Percentiles rank a stretch among this genome's conserved stretches.
Conservation (phyloP, 2,329 filamentous ascomycete genomes). For the Mollisia scopiformis region DNA sequence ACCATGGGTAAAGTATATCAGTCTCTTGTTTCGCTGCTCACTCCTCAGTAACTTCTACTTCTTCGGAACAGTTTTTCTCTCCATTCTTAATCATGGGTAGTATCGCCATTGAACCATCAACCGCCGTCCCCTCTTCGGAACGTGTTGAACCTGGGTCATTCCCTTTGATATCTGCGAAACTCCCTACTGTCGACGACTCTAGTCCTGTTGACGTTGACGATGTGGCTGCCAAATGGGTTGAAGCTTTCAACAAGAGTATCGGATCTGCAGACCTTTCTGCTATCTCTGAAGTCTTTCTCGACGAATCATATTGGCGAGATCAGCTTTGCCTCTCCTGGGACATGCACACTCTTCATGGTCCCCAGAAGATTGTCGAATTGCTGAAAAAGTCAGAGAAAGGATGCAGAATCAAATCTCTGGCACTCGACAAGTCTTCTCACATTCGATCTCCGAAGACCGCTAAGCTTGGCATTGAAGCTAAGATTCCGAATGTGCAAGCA, state of each 20-base stretch:
- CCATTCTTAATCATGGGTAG: constrained; percentile 25
- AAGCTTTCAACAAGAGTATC: constrained; percentile 43
- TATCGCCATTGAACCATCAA: constrained; percentile 8
- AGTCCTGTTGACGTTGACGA: constrained; percentile 18
- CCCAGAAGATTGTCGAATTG: constrained; percentile 39
- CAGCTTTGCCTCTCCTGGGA: constrained; percentile 60
- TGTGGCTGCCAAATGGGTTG: constrained; percentile 20
- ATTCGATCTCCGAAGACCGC: constrained; percentile 30
- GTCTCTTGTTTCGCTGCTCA: not conserved
- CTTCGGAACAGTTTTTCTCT: not conserved
- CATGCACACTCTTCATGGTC: constrained; percentile 53
- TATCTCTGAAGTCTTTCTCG: constrained; percentile 44
- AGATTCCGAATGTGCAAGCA: constrained; percentile 54
- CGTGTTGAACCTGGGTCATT: constrained; percentile 32
- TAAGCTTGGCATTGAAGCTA: constrained; percentile 48
- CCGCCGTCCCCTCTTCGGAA: constrained; percentile 21
- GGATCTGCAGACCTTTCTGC: constrained; percentile 38
- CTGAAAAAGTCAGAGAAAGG: constrained; percentile 27
- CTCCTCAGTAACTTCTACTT: not conserved
- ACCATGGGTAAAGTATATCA: not conserved
- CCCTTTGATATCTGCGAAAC: constrained; percentile 22
- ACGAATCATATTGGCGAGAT: constrained; percentile 60
- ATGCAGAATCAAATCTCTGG: constrained; percentile 40
- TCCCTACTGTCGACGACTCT: constrained; percentile 15
- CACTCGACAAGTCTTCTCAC: constrained; percentile 36